Percentiles rank a stretch among this genome's conserved stretches.
These are phyloP conservation scores for Thielaviopsis euricoi DNA, from an alignment of 2,329 filamentous ascomycete genomes.

Conservation along the genomic window DNA sequence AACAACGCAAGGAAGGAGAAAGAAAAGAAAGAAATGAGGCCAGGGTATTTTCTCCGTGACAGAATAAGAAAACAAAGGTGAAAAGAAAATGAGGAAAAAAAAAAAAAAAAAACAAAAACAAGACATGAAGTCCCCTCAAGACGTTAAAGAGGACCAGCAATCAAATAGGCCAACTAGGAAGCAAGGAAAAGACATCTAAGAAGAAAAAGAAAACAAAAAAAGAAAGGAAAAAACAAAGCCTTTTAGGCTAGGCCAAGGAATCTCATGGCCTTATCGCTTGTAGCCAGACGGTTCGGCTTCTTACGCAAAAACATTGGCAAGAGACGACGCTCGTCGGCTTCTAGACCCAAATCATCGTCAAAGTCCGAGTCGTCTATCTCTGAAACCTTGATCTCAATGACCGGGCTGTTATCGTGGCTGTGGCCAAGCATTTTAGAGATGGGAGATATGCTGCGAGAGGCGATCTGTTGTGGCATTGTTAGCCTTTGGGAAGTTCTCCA, in stretches of 20 bases:
- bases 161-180: conserved; percentile 1
- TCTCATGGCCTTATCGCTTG: conserved; percentile 35
- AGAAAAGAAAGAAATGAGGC: not conserved
- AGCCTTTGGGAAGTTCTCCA: no score
- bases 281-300: conserved; percentile 21
- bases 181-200: not conserved
- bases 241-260: conserved; percentile 31
- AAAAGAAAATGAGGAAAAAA: not conserved
- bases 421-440: not conserved
- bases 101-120: not conserved
- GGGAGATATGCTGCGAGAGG: conserved; percentile 8
- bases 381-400: conserved; percentile 8
- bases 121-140: not conserved
- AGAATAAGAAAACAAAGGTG: no score
- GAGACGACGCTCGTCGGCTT: conserved; percentile 32
- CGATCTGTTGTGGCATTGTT: not conserved
- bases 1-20: not conserved
- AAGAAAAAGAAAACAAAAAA: not conserved
- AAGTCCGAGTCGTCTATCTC: conserved; percentile 8
- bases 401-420: not conserved
- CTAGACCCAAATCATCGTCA: conserved; percentile 15
- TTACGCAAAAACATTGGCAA: conserved; percentile 33
- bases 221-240: not conserved
- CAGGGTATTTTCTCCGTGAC: no score
- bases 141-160: conserved; percentile 1